Conservation (phyloP, 2,329 filamentous ascomycete species). For the Alternaria incomplexa region DNA sequence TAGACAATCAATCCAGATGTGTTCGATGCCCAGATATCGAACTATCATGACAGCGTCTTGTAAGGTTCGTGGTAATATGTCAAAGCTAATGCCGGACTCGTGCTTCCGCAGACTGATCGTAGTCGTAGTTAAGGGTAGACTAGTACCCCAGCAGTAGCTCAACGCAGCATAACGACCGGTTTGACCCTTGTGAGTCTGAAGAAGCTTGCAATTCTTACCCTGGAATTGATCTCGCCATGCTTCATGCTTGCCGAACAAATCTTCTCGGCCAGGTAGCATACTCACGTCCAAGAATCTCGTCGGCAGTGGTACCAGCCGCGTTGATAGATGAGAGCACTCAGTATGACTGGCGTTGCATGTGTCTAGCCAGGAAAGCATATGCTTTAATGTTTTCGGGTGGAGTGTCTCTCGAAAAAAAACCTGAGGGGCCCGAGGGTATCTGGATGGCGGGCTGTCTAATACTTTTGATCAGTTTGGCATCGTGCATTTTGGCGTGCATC, state of each 20-base stretch:
- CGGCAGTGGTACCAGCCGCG: fast-evolving
- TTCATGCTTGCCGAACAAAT: fast-evolving
- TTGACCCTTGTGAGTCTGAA: background rate
- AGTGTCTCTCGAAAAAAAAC: no score
- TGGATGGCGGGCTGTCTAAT: no score
- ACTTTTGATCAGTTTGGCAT: no score
- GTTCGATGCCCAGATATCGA: fast-evolving
- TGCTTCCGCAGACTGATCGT: fast-evolving
- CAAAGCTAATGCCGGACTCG: fast-evolving
- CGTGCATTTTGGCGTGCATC: no score
- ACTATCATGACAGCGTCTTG: background rate
- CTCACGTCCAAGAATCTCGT: background rate
- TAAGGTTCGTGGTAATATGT: background rate
- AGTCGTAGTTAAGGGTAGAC: background rate
- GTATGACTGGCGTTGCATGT: fast-evolving
- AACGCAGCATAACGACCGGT: background rate
- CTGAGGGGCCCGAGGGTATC: no score
- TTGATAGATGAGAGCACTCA: fast-evolving
- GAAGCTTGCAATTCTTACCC: background rate
- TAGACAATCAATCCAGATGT: background rate
- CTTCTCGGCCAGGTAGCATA: background rate
- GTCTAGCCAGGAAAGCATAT: background rate
- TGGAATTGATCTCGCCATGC: background rate
- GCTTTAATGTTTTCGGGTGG: no score
- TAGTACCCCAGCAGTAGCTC: background rate